Base-by-base conservation (phyloP, 176 grass and related monocot species). In the Areca catechu region DNA sequence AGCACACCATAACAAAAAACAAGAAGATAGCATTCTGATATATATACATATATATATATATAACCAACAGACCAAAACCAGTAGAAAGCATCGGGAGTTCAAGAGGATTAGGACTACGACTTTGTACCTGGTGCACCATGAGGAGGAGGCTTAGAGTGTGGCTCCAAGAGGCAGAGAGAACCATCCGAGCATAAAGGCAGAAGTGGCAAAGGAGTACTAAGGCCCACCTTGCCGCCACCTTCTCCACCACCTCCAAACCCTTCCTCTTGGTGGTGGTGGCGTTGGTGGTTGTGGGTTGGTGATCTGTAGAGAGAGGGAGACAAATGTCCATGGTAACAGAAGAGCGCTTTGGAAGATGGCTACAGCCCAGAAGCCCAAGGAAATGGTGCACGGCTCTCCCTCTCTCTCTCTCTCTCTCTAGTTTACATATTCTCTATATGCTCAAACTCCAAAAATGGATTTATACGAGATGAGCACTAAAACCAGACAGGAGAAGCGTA, bases 101-200 rank as follows among this genome's bases (percentile, higher is more conserved):
- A 43, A 43, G 10, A 43, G 34, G 34, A 0, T 12, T 43, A 12
- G 34, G 34, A 43, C 34, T 43, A 12, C 1, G 7, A 14, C 10
- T 43, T n/a, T 43, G 15, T 66, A 79, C 76, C 76, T 53, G 58
- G 24, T 47, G 75, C 15, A 71, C 18, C 23, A 48, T 20, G 49
- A 70, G 24, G 19, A 70, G 24, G 19, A 49, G 68, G 53, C 20
- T 37, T 62, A 15, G 62, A 52, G 20, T 18, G 19, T 10, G 23
- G 75, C 53, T 78, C 67, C 59, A 59, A 52, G 67, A 62, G 20
- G 59, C 28, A 63, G 23, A 70, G 16, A 56, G 85, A 68, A 5
- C 19, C 68, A 58, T 74, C 74, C 52, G 76, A 74, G 19, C 59
- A 72, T 3, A 67, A 15, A 60, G 59, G 66, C 49, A 58, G 51